These are phyloP conservation scores for Dalbergia cochinchinensis DNA, from an alignment of 306 rosid genomes.

Conservation along the genomic window DNA sequence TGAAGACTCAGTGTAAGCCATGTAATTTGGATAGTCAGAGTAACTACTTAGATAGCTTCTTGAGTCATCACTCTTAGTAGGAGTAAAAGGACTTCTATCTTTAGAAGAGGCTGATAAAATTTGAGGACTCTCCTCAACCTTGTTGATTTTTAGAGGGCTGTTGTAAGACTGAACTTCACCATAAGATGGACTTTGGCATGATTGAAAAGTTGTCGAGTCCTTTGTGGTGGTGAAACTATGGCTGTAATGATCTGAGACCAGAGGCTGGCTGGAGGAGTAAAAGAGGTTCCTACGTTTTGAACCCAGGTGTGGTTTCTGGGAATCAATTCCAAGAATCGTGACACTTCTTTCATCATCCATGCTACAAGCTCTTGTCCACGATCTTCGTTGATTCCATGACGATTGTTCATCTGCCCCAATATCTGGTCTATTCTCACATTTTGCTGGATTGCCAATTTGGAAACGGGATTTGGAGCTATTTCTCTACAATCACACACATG, in stretches of 20 bases:
- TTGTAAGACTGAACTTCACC: slow-evolving; percentile 59
- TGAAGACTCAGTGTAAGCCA: slow-evolving; percentile 86
- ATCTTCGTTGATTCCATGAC: slow-evolving; percentile 52
- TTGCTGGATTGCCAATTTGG: slow-evolving; percentile 45
- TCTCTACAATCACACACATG: slow-evolving; percentile 60
- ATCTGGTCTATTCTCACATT: slow-evolving; percentile 41
- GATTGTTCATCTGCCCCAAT: slow-evolving; percentile 45
- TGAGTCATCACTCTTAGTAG: slow-evolving; percentile 73
- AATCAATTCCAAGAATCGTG: slow-evolving; percentile 62
- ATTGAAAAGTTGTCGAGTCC: slow-evolving; percentile 61
- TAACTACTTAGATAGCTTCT: slow-evolving; percentile 63
- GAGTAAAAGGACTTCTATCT: slow-evolving; percentile 73
- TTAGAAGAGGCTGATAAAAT: slow-evolving; percentile 60
- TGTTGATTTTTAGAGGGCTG: slow-evolving; percentile 51
- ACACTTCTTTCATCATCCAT: slow-evolving; percentile 57
- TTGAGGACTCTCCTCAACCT: slow-evolving; percentile 67
- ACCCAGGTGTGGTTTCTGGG: slow-evolving; percentile 49
- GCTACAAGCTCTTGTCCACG: slow-evolving; percentile 46
- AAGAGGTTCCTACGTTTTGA: slow-evolving; percentile 60
- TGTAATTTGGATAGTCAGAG: slow-evolving; percentile 76
- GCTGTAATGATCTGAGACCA: slow-evolving; percentile 53
- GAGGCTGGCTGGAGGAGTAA: slow-evolving; percentile 46
- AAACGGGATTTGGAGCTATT: slow-evolving; percentile 60
- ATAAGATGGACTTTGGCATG: slow-evolving; percentile 57
- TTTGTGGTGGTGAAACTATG: slow-evolving; percentile 61